These are phyloP conservation scores for Aspergillus quadricinctus DNA, from an alignment of 2,329 filamentous ascomycete genomes.

Conservation along the genomic window DNA sequence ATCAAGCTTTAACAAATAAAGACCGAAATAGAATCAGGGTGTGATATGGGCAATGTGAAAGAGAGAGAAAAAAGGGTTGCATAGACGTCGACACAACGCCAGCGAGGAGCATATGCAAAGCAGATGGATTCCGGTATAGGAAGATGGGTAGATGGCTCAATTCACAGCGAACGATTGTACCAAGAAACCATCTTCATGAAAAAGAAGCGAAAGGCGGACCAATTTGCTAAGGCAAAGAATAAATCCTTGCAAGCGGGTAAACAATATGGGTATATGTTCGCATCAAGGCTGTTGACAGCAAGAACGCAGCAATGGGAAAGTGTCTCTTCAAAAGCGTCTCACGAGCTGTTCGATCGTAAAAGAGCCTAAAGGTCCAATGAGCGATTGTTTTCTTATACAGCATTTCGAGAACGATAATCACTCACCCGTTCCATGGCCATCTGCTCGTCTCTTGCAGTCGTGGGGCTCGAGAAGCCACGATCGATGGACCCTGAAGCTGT, in stretches of 20 bases:
- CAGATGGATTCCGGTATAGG: not conserved
- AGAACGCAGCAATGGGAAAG: conserved; percentile 21
- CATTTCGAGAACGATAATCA: conserved; percentile 7
- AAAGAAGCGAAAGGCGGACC: not conserved
- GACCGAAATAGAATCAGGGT: conserved; percentile 18
- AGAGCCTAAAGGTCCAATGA: conserved; percentile 28
- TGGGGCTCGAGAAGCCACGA: conserved; percentile 58
- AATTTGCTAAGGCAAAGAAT: conserved; percentile 12
- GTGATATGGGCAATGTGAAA: conserved; percentile 4
- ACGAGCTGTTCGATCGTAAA: conserved; percentile 49
- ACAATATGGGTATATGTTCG: conserved; percentile 24
- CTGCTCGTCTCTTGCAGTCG: conserved; percentile 55
- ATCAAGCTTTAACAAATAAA: conserved; percentile 14
- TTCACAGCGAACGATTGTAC: conserved; percentile 5
- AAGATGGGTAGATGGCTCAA: not conserved
- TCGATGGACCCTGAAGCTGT: conserved; percentile 63
- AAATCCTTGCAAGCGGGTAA: conserved; percentile 19
- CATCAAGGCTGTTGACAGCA: conserved; percentile 25
- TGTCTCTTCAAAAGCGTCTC: conserved; percentile 23
- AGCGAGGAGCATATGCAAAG: conserved; percentile 18
- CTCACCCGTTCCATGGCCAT: conserved; percentile 58
- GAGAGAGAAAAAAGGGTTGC: conserved; percentile 3
- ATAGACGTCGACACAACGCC: conserved; percentile 11
- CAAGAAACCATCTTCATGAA: not conserved
- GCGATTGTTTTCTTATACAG: conserved; percentile 3